Percentiles rank a stretch among this genome's conserved stretches.
Evolutionary conservation across 192 early-diverging fungal species (phyloP).

Genomic region (Linnemannia elongata): DNA sequence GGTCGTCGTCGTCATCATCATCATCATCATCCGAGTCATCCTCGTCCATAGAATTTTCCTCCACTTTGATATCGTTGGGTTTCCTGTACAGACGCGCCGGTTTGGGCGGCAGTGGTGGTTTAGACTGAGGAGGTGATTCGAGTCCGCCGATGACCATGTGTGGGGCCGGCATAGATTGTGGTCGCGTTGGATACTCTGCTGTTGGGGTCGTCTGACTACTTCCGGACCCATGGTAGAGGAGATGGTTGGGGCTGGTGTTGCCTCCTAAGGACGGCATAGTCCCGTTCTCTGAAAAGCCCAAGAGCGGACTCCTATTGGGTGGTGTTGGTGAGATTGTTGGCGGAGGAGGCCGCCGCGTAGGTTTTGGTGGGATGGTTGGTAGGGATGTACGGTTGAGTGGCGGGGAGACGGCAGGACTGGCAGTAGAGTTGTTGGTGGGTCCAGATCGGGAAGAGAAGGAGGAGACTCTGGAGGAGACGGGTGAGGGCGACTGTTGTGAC

Average conservation of each 20-base stretch:
- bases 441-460: conserved; percentile 25
- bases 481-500: conserved; percentile 25
- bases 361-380: conserved; percentile 67
- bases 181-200: conserved; percentile 11
- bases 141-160: conserved; percentile 8
- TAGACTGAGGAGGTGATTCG: conserved; percentile 55
- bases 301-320: conserved; percentile 40
- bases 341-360: conserved; percentile 51
- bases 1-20: conserved; percentile 56
- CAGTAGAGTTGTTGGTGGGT: conserved; percentile 23
- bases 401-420: conserved; percentile 21
- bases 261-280: conserved; percentile 26
- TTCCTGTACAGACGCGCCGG: conserved; percentile 59
- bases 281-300: conserved; percentile 34
- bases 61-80: conserved; percentile 32
- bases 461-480: conserved; percentile 21
- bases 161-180: conserved; percentile 36
- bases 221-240: background rate
- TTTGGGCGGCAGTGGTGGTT: conserved; percentile 71
- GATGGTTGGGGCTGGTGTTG: background rate
- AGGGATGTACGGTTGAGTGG: conserved; percentile 17
- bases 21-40: conserved; percentile 58
- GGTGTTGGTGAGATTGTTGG: conserved; percentile 29
- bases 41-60: conserved; percentile 44
- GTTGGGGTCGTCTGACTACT: conserved; percentile 1